Conservation (phyloP, 2,329 filamentous ascomycete genomes). For the Colletotrichum eremochloae region DNA sequence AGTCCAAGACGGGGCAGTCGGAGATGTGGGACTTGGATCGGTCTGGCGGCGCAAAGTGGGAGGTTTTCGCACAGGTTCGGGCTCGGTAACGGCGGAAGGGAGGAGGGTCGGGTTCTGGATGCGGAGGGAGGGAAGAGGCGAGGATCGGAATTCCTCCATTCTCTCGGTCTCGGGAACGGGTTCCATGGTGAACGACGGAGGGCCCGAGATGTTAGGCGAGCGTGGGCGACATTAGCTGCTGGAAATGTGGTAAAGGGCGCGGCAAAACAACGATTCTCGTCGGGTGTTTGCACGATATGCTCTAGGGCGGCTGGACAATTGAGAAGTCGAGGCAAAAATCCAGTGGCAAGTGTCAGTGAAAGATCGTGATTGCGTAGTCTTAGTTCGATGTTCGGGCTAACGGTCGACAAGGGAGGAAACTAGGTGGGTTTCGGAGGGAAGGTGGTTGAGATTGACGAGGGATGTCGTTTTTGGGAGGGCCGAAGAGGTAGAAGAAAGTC, state of each 20-base stretch:
- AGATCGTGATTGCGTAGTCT: not conserved
- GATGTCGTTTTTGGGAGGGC: not conserved
- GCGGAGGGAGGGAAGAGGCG: conserved; percentile 68
- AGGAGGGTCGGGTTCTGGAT: conserved; percentile 54
- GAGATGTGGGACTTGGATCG: conserved; percentile 68
- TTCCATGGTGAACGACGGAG: conserved; percentile 64
- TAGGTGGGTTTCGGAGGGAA: conserved; percentile 12
- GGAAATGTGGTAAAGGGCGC: not conserved
- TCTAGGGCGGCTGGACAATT: not conserved
- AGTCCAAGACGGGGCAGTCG: conserved; percentile 65
- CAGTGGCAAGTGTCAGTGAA: not conserved
- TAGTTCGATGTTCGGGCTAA: not conserved
- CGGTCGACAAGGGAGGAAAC: not conserved
- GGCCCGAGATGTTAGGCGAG: conserved; percentile 34
- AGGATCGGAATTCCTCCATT: conserved; percentile 74
- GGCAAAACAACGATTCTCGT: not conserved
- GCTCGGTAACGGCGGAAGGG: conserved; percentile 53
- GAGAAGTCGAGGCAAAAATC: not conserved
- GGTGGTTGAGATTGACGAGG: not conserved
- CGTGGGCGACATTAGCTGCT: conserved; percentile 38
- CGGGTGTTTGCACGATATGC: conserved; percentile 4
- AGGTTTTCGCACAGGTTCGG: conserved; percentile 64
- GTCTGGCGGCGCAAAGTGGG: conserved; percentile 69
- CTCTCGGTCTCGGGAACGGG: conserved; percentile 77
- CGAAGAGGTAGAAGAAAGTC: conserved; percentile 8